Base-by-base conservation (phyloP, 768 basidiomycete species). In the Hydnum rufescens region DNA sequence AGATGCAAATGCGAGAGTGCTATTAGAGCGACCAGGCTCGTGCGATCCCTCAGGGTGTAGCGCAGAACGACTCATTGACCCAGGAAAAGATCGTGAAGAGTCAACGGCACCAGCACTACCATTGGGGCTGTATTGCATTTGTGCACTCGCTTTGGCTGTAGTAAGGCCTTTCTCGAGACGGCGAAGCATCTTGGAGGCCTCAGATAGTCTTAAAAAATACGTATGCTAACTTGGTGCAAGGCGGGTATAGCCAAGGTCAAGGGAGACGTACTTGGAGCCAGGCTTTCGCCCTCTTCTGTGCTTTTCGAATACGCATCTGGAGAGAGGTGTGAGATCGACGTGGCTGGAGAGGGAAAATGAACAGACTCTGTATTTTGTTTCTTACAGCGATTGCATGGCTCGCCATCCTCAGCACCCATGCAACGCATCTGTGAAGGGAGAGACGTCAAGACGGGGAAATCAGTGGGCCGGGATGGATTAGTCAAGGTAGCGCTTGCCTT, bases 181-280 rank as follows among this genome's bases (percentile, higher is more conserved):
- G 51, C 85, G 77, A 51, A 87, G 77, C 81, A 86, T 83, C 64
- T 87, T 87, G 34, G 86, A 87, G 44, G 83, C 83, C 63, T 88
- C 86, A 32, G 85, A 87, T 42, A 89, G 68, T 64, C n/a, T n/a
- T n/a, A n/a, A n/a, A n/a, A n/a, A n/a, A n/a, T n/a, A n/a, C n/a
- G n/a, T n/a, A n/a, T n/a, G n/a, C n/a, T n/a, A n/a, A n/a, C n/a
- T n/a, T n/a, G n/a, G n/a, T 29, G 29, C 36, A 39, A 34, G 51
- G 5, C 23, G 4, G 6, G 16, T 58, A 29, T 3, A 53, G 13
- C 19, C 31, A 13, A 8, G 30, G 52, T 29, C 53, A 52, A 47
- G 50, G 30, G 22, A 29, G 2, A 65, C 70, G 25, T 64, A 88
- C 86, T 88, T 89, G 66, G 85, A 87, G 59, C 85, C 86, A 18